These are phyloP conservation scores for Lonicera japonica DNA, from an alignment of 129 eudicot species.

Conservation along the genomic window DNA sequence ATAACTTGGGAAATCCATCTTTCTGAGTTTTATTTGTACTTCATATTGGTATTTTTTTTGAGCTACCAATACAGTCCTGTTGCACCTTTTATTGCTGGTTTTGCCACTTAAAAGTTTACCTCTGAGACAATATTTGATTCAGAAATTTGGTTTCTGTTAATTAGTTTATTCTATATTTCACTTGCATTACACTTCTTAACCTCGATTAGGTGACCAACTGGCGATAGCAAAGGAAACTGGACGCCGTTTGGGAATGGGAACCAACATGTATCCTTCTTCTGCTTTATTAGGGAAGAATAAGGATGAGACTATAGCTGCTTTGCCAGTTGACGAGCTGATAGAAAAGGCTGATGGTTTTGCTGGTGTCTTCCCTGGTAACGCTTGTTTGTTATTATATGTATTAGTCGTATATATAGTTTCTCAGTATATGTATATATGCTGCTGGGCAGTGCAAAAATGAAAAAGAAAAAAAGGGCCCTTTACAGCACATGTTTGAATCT, in stretches of 20 bases:
- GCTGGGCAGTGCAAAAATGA: too few relatives aligned
- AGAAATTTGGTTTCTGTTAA: neutral
- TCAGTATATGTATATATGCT: too few relatives aligned
- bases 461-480: too few relatives aligned
- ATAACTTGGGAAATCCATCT: too few relatives aligned
- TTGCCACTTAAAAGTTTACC: neutral
- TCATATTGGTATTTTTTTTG: too few relatives aligned
- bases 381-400: too few relatives aligned
- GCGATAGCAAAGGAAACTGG: slow-evolving; percentile 88
- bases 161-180: neutral
- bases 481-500: too few relatives aligned
- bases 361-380: slow-evolving; percentile 86
- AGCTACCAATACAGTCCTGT: too few relatives aligned
- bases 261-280: slow-evolving; percentile 87
- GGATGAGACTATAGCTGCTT: slow-evolving; percentile 52
- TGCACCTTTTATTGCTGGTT: neutral
- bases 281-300: slow-evolving; percentile 67
- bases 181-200: slow-evolving; percentile 11
- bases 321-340: slow-evolving; percentile 66
- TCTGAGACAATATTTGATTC: neutral
- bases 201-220: slow-evolving; percentile 67
- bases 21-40: too few relatives aligned
- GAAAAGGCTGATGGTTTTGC: slow-evolving; percentile 94
- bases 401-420: too few relatives aligned
- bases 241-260: slow-evolving; percentile 79